Base-by-base conservation (phyloP, 2,329 filamentous ascomycete species). In the Aspergillus sp. region DNA sequence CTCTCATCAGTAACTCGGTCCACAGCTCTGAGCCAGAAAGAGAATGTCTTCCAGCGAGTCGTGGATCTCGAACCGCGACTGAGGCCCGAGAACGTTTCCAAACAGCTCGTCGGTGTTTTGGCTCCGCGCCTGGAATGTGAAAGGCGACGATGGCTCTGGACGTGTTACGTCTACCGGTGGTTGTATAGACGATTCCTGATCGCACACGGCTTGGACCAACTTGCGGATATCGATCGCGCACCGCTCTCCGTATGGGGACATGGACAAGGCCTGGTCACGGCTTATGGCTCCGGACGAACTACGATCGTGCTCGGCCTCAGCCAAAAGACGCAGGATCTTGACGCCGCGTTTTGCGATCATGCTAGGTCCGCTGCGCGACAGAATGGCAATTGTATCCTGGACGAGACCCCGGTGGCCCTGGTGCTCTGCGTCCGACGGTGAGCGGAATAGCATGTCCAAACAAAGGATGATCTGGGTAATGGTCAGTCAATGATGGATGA, bases 41-140 rank as follows among this genome's bases (percentile, higher is more conserved):
- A 54, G 51, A n/a, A 54, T 54, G 23, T 54, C 51, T 25, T 54
- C 51, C 22, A 54, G 19, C 30, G 51, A 43, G 25, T 54, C 51
- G 41, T 54, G 30, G 22, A 54, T 43, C 34, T 43, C 51, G n/a
- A 54, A 54, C 34, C 34, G n/a, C 1, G 51, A 54, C 11, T 43
- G 51, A 3, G 51, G 51, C 7, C 51, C 51, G n/a, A 54, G 51
- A 22, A 54, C 15, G 23, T 43, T 41, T 3, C 51, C 51, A 7
- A 54, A 54, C 2, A 54, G 51, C 30, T 54, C 51, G 7, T 51
- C 49, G 1, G 49, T 4, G 28, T 34, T 51, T 13, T 7, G 11
- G 11, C 15, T 11, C 4, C 2, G 34, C 4, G 8, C 11, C 34
- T 41, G 34, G 34, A 41, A 15, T 15, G 34, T 15, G 15, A 41